These are phyloP conservation scores for Holtermannia corniformis DNA, from an alignment of 768 basidiomycete species.

Conservation along the genomic window DNA sequence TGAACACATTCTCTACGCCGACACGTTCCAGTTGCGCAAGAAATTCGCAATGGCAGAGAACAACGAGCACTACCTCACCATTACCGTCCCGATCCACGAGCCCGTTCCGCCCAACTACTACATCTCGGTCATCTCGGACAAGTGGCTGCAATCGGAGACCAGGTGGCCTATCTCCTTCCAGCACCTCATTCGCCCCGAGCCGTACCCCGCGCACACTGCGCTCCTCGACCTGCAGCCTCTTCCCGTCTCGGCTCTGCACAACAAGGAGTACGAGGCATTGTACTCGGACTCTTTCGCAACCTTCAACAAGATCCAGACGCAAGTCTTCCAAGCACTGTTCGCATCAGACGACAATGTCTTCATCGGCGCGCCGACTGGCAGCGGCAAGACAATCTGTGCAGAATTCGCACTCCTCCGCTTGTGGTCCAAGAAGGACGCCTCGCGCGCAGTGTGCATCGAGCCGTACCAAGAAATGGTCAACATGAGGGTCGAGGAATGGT, in stretches of 20 bases:
- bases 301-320: conserved; percentile 99
- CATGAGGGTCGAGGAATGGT: conserved; percentile 79
- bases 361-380: conserved; percentile 91
- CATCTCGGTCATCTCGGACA: conserved; percentile 86
- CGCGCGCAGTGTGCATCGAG: conserved; percentile 85
- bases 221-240: conserved; percentile 86
- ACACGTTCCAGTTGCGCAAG: conserved; percentile 82
- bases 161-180: conserved; percentile 94
- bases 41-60: conserved; percentile 58
- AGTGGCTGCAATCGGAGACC: conserved; percentile 93
- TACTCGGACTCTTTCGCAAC: conserved; percentile 69
- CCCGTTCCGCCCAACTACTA: conserved; percentile 98
- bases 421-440: conserved; percentile 77
- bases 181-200: conserved; percentile 92
- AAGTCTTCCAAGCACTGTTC: conserved; percentile 96
- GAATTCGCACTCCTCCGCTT: conserved; percentile 91
- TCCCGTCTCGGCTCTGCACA: conserved; percentile 82
- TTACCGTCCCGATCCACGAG: conserved; percentile 94
- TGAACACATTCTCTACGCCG: conserved; percentile 90
- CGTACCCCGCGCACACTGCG: conserved; percentile 85
- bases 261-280: conserved; percentile 80
- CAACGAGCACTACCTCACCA: conserved; percentile 85
- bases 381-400: conserved; percentile 94
- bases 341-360: conserved; percentile 94
- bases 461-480: conserved; percentile 99